A percentile compares a stretch with the other conserved stretches of the same genome.
phyloP scores from a whole-genome alignment of 1,284 basidiomycete genomes.

The Kwoniella shivajii region DNA sequence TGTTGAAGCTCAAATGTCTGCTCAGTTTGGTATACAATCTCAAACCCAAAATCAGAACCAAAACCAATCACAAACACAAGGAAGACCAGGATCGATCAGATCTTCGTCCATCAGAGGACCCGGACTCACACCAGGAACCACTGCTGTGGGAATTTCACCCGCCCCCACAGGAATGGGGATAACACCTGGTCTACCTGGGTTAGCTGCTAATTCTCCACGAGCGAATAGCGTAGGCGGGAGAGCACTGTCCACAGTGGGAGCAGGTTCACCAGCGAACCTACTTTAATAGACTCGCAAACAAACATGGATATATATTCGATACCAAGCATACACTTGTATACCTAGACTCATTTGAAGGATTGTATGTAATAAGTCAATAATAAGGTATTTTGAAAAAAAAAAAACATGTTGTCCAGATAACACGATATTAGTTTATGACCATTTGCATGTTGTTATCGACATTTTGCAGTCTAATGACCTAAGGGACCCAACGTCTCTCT shows the following conservation, averaged over 20 bases:
- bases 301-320: neutral
- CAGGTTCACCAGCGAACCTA: neutral
- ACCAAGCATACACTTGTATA: neutral
- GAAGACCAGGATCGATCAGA: neutral
- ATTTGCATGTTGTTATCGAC: no score
- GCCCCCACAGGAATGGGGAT: neutral
- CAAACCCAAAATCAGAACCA: neutral
- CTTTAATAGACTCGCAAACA: neutral
- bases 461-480: no score
- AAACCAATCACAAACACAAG: neutral
- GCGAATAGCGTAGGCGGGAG: neutral
- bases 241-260: neutral
- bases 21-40: slow-evolving; percentile 5
- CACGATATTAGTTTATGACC: neutral
- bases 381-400: neutral
- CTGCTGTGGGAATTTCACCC: neutral
- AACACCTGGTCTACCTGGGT: neutral
- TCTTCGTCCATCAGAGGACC: slow-evolving; percentile 1
- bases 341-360: no score
- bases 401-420: neutral
- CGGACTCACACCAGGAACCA: neutral
- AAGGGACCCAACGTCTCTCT: slow-evolving; percentile 26
- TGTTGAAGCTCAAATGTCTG: slow-evolving; percentile 20
- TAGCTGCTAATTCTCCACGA: neutral
- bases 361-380: no score